Percentiles rank a stretch among this genome's conserved stretches.
phyloP scores from a whole-genome alignment of 1,284 basidiomycete genomes.

The Leccinum angustisporum region DNA sequence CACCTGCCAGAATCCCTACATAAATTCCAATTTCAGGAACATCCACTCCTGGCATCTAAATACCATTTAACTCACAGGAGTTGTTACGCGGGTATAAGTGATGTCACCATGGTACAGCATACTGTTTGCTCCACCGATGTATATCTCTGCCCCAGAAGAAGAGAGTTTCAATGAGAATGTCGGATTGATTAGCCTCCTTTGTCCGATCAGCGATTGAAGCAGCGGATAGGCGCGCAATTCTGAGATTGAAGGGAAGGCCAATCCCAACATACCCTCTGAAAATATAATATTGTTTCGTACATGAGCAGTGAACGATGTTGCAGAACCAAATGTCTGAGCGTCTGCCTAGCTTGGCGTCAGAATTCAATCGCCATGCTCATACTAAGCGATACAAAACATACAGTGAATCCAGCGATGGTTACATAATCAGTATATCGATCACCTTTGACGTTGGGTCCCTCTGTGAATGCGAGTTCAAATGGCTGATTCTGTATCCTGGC shows the following conservation, averaged over 20 bases:
- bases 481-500: neutral
- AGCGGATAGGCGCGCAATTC: too few species aligned
- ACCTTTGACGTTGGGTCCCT: neutral
- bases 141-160: too few species aligned
- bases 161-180: too few species aligned
- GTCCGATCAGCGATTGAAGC: too few species aligned
- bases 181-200: too few species aligned
- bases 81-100: neutral
- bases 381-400: neutral
- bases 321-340: neutral
- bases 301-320: too few species aligned
- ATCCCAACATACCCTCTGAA: too few species aligned
- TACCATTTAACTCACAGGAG: neutral
- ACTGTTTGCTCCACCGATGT: too few species aligned
- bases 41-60: neutral
- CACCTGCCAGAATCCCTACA: neutral
- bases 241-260: too few species aligned
- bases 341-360: neutral
- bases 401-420: neutral
- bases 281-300: too few species aligned
- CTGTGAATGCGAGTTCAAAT: neutral
- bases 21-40: neutral
- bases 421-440: neutral
- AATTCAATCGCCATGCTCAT: neutral
- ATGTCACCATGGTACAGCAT: neutral